These are phyloP conservation scores for Herpetospermum pedunculosum DNA, from an alignment of 306 rosid species.

Conservation along the genomic window DNA sequence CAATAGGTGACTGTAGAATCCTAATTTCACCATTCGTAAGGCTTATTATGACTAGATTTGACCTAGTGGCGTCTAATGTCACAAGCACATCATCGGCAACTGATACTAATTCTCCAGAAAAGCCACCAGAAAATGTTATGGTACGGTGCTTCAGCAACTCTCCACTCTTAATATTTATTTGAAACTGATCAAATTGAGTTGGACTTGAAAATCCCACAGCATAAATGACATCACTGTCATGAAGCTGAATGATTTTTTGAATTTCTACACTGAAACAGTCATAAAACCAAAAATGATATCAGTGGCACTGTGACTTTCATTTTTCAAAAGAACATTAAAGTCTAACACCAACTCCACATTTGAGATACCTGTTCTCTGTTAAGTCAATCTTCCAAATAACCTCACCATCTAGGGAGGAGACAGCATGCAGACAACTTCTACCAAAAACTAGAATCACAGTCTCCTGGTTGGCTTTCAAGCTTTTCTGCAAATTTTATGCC, in stretches of 20 bases:
- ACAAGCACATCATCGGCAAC: slow-evolving; percentile 59
- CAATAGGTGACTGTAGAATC: slow-evolving; percentile 37
- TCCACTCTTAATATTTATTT: slow-evolving; percentile 57
- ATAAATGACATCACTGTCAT: slow-evolving; percentile 36
- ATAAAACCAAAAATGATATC: slow-evolving; percentile 21
- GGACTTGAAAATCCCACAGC: slow-evolving; percentile 55
- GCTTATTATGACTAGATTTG: slow-evolving; percentile 49
- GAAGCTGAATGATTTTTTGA: slow-evolving; percentile 57
- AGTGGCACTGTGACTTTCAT: slow-evolving; percentile 11
- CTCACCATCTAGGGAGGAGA: slow-evolving; percentile 73
- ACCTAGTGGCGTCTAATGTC: slow-evolving; percentile 49
- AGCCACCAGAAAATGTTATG: slow-evolving; percentile 40
- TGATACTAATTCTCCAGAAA: slow-evolving; percentile 53
- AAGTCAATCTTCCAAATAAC: slow-evolving; percentile 72
- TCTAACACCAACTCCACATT: slow-evolving; percentile 3
- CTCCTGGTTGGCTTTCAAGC: slow-evolving; percentile 60
- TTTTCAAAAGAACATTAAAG: slow-evolving; percentile 3
- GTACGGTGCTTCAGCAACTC: slow-evolving; percentile 50
- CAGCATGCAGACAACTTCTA: slow-evolving; percentile 62
- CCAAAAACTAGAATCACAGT: slow-evolving; percentile 63
- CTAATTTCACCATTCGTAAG: slow-evolving; percentile 49
- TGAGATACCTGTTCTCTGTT: slow-evolving; percentile 48
- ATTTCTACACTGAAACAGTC: slow-evolving; percentile 59
- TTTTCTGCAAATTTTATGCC: slow-evolving; percentile 47
- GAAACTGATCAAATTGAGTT: slow-evolving; percentile 48